These are phyloP conservation scores for Adansonia digitata DNA, from an alignment of 345 rosid species.

Conservation along the genomic window DNA sequence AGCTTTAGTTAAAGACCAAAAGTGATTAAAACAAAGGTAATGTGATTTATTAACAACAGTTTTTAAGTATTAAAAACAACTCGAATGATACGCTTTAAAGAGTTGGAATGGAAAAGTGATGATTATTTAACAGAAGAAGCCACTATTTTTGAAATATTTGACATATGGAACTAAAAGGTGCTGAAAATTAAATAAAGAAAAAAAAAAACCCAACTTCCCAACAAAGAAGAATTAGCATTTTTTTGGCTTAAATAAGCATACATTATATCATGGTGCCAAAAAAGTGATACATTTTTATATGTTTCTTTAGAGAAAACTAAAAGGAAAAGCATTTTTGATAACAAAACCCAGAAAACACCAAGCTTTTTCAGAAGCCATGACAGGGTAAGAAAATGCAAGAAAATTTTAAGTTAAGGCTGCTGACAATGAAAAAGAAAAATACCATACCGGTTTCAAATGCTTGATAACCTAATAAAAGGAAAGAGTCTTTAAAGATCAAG, in stretches of 20 bases:
- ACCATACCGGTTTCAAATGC: constrained; percentile 25
- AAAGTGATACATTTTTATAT: background rate
- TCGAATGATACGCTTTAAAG: background rate
- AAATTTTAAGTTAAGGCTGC: background rate
- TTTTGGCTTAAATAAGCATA: background rate
- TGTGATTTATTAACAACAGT: background rate
- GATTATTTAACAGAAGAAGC: background rate
- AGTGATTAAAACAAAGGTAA: background rate
- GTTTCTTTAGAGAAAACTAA: background rate
- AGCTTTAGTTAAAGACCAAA: background rate
- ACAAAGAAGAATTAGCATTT: background rate
- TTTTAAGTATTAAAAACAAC: background rate
- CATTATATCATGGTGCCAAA: background rate
- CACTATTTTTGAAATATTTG: background rate
- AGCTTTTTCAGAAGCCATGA: background rate
- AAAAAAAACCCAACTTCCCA: background rate
- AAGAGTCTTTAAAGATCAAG: background rate
- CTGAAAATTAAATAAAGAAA: background rate
- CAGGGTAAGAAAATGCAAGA: background rate
- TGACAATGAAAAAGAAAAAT: background rate
- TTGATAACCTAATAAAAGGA: background rate
- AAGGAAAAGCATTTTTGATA: background rate
- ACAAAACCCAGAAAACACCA: constrained; percentile 2
- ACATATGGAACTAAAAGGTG: background rate
- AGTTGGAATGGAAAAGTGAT: background rate